These are phyloP conservation scores for Iris macrosiphon DNA, from an alignment of 106 monocot species.

Conservation along the genomic window DNA sequence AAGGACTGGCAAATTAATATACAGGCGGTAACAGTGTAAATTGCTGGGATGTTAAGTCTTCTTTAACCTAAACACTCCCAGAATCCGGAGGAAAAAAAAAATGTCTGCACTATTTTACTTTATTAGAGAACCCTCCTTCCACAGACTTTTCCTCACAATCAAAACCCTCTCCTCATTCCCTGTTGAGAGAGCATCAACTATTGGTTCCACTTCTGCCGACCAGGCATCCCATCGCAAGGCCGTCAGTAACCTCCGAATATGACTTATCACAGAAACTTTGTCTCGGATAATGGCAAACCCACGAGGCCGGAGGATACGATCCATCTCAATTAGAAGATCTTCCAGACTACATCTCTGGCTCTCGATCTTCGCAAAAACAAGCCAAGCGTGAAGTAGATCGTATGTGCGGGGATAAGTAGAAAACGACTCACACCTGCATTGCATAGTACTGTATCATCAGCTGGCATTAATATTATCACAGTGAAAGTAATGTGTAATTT, in stretches of 20 bases:
- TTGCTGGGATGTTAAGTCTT: too few species aligned
- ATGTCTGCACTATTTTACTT: too few species aligned
- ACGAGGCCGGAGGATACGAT: constrained; percentile 56
- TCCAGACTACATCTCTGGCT: constrained; percentile 51
- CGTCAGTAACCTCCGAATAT: constrained; percentile 28
- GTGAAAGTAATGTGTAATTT: too few species aligned
- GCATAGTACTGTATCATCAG: too few species aligned
- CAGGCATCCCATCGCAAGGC: constrained; percentile 71
- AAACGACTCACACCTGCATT: constrained; percentile 75
- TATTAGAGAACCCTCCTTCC: constrained; percentile 14
- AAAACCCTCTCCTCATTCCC: constrained; percentile 59
- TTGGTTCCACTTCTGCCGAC: constrained; percentile 42
- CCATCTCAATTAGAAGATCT: constrained; percentile 81
- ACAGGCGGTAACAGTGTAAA: too few species aligned
- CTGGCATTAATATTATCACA: too few species aligned
- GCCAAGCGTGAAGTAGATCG: constrained; percentile 73
- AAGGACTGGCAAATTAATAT: too few species aligned
- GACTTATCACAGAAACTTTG: constrained; percentile 21
- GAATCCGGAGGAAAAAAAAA: too few species aligned
- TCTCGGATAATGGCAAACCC: constrained; percentile 61
- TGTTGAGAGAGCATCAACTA: constrained; percentile 36
- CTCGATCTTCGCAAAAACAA: constrained; percentile 50
- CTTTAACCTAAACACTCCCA: too few species aligned
- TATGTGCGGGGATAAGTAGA: constrained; percentile 86
- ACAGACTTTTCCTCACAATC: constrained; percentile 55